Conservation (phyloP, 2,329 filamentous ascomycete species). For the Cryphonectria nitschkei region DNA sequence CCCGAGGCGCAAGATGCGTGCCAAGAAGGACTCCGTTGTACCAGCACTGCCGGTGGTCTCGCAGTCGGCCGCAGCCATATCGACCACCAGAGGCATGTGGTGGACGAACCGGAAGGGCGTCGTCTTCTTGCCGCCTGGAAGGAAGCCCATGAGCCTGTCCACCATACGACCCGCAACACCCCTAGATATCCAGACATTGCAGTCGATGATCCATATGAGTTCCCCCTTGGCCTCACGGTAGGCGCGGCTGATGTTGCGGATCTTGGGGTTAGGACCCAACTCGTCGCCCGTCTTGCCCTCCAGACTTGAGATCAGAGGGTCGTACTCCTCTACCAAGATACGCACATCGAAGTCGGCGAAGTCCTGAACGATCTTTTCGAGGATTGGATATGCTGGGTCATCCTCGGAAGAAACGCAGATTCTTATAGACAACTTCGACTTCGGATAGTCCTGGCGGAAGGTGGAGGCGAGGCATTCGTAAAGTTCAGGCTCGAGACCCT, state of each 20-base stretch:
- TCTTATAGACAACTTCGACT: slow-evolving; percentile 73
- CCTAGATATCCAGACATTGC: slow-evolving; percentile 88
- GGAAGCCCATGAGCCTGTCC: slow-evolving; percentile 77
- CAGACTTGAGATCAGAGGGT: slow-evolving; percentile 66
- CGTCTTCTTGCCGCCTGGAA: slow-evolving; percentile 49
- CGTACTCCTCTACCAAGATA: slow-evolving; percentile 81
- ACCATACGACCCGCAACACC: slow-evolving; percentile 87
- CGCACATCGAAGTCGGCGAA: slow-evolving; percentile 70
- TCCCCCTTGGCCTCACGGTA: slow-evolving; percentile 88
- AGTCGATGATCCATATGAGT: slow-evolving; percentile 91
- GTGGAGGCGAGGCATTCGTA: slow-evolving; percentile 91
- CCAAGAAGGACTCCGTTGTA: background rate
- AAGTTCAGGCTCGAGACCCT: slow-evolving; percentile 85
- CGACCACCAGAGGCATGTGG: slow-evolving; percentile 87
- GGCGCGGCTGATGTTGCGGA: slow-evolving; percentile 91
- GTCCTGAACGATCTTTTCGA: slow-evolving; percentile 72
- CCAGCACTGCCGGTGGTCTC: background rate
- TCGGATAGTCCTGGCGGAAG: slow-evolving; percentile 81
- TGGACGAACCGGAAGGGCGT: slow-evolving; percentile 89
- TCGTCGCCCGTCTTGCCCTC: slow-evolving; percentile 52
- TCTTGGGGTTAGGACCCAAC: slow-evolving; percentile 96
- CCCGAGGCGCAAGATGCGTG: slow-evolving; percentile 46
- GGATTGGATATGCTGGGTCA: slow-evolving; percentile 77
- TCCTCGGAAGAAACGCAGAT: slow-evolving; percentile 77
- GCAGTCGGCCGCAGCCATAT: slow-evolving; percentile 50